Conservation (phyloP, 2,329 filamentous ascomycete species). For the Zymoseptoria tritici region DNA sequence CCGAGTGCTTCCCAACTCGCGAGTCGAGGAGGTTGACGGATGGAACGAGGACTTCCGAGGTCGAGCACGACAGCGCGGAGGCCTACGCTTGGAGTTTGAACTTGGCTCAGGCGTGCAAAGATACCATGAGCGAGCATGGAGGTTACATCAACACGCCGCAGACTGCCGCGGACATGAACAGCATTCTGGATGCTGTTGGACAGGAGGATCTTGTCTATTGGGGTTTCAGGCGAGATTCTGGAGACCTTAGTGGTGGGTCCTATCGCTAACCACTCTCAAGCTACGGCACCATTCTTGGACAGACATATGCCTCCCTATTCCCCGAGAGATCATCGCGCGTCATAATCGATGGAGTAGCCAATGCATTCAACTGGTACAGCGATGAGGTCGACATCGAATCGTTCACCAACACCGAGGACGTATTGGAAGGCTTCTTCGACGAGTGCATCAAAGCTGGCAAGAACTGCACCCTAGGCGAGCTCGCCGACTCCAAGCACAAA, state of each 20-base stretch:
- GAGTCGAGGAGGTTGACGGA: slow-evolving; percentile 7
- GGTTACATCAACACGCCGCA: slow-evolving; percentile 19
- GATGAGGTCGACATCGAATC: slow-evolving; percentile 42
- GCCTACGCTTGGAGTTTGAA: slow-evolving; percentile 17
- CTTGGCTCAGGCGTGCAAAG: slow-evolving; percentile 14
- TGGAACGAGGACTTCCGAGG: slow-evolving; percentile 7
- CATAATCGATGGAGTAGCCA: slow-evolving; percentile 38
- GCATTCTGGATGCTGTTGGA: slow-evolving; percentile 17
- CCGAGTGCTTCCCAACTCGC: slow-evolving; percentile 14
- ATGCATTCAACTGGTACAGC: slow-evolving; percentile 41
- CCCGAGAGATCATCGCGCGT: slow-evolving; percentile 37
- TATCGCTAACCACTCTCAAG: slow-evolving; percentile 14
- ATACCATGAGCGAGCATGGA: slow-evolving; percentile 16
- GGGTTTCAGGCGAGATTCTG: slow-evolving; percentile 25
- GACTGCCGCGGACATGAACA: slow-evolving; percentile 20
- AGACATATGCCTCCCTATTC: slow-evolving; percentile 41
- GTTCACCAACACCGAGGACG: slow-evolving; percentile 49
- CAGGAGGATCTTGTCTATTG: slow-evolving; percentile 32
- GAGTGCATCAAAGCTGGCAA: slow-evolving; percentile 46
- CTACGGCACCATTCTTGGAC: slow-evolving; percentile 41
- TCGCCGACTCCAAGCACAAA: slow-evolving; percentile 9
- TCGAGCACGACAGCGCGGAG: slow-evolving; percentile 17
- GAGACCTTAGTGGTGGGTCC: background rate
- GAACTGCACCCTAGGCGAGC: slow-evolving; percentile 14
- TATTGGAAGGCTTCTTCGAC: slow-evolving; percentile 48